Conservation (phyloP, 345 rosid genomes). For the Draba incana region DNA sequence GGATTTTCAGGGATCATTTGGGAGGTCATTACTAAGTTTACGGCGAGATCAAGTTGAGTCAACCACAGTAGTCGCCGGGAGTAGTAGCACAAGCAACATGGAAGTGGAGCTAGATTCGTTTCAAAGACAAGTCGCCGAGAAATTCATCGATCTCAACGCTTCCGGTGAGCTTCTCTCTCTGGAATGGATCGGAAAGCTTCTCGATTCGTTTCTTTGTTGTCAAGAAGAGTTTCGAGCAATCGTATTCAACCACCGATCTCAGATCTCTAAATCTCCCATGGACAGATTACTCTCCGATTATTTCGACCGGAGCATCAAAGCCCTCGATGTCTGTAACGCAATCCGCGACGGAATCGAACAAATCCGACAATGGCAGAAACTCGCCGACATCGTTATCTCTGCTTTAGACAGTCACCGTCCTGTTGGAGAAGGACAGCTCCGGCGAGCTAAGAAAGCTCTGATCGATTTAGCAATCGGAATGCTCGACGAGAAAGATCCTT, state of each 20-base stretch:
- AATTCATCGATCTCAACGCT: conserved; percentile 55
- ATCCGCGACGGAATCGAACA: conserved; percentile 82
- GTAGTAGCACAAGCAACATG: conserved; percentile 23
- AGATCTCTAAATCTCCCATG: conserved; percentile 47
- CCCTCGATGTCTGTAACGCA: conserved; percentile 86
- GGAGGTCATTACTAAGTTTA: conserved; percentile 54
- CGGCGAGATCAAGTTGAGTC: conserved; percentile 55
- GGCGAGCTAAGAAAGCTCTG: conserved; percentile 86
- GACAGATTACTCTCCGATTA: conserved; percentile 60
- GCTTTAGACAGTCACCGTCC: conserved; percentile 55
- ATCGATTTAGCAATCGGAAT: conserved; percentile 79
- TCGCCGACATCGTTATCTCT: conserved; percentile 65
- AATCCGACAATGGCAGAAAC: conserved; percentile 72
- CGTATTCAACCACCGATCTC: conserved; percentile 47
- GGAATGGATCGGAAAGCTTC: conserved; percentile 61
- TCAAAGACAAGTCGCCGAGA: conserved; percentile 61
- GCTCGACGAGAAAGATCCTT: conserved; percentile 82
- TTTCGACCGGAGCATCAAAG: conserved; percentile 75
- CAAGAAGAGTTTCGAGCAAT: conserved; percentile 70
- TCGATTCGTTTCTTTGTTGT: conserved; percentile 58
- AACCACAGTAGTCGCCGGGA: conserved; percentile 12
- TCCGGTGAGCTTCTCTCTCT: conserved; percentile 58
- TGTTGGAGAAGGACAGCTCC: conserved; percentile 81
- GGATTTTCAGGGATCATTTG: conserved; percentile 57
- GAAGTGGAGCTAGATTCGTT: conserved; percentile 63